Conservation (phyloP, 2,329 filamentous ascomycete species). For the Alternaria triticina region DNA sequence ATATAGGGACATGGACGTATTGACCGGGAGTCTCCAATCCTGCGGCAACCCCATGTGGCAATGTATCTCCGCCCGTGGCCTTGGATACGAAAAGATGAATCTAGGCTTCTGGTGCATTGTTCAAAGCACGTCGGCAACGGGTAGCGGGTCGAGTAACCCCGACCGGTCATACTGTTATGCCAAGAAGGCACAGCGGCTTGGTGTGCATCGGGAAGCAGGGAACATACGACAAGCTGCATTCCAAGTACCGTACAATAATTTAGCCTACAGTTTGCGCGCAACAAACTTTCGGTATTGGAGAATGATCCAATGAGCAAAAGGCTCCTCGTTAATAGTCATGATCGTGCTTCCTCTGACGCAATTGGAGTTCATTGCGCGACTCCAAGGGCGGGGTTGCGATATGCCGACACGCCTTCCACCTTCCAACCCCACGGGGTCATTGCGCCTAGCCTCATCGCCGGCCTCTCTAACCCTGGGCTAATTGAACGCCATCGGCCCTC, state of each 20-base stretch:
- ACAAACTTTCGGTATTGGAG: background rate
- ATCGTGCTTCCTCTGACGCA: background rate
- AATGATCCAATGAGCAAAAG: background rate
- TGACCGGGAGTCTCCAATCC: background rate
- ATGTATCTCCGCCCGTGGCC: background rate
- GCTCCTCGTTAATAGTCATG: background rate
- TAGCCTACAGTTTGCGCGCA: background rate
- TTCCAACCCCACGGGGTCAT: conserved; percentile 7
- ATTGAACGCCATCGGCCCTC: background rate
- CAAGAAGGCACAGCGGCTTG: conserved; percentile 1
- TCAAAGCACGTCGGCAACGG: background rate
- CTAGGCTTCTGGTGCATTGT: background rate
- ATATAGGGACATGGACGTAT: background rate
- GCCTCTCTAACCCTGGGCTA: background rate
- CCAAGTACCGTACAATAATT: background rate
- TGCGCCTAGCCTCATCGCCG: conserved; percentile 1
- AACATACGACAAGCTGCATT: conserved; percentile 1
- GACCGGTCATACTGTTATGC: background rate
- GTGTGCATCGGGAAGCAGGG: background rate
- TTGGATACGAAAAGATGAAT: background rate
- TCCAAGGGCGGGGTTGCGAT: background rate
- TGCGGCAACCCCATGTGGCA: background rate
- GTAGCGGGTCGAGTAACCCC: background rate
- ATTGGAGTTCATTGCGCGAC: background rate
- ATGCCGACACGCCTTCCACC: background rate